Evolutionary conservation across 768 basidiomycete species (phyloP), one percentile per base, ranked within the genome.

Genomic region (Podaxis sp.): DNA sequence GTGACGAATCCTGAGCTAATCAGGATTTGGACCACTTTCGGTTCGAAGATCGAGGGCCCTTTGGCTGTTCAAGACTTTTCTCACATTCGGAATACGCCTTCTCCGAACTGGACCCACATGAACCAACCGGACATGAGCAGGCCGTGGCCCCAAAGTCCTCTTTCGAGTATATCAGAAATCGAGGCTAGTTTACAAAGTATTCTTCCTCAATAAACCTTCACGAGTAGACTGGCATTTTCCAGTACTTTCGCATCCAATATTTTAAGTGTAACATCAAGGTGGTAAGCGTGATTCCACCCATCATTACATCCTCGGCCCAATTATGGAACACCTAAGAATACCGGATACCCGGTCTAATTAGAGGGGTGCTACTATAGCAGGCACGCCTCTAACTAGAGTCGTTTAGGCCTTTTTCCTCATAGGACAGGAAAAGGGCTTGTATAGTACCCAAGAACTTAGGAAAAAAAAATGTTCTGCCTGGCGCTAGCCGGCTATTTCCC

Each of bases 81-180:
- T 19, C 93, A 95, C 72, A 90, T 95, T 63, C 79, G 87, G 36
- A 69, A 82, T 4, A 86, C 89, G 1, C 86, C 85, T 0, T 95
- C 94, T 3, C 92, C 94, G 9, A 86, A 95, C 73, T 95, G 91
- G 88, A 77, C 78, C 2, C 59, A 73, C 11, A 64, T 81, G 56
- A 46, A 52, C 0, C 69, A 69, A 2, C 63, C 55, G 30, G 65
- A 67, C 22, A 57, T n/a, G 66, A 68, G 38, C 60, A 66, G 40
- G 24, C 56, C 66, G 1, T 75, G 74, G 75, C 73, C 71, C 4
- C 40, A 64, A 8, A 48, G 53, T 6, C 17, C 36, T 1, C 49
- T 68, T 4, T 19, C 57, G 3, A 55, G 62, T 24, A 54, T 54
- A 52, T 56, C 65, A 8, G 67, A 68, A 19, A 22, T 73, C n/a